phyloP scores from a whole-genome alignment of 352 stramenopile species.

The Phytopythium litorale region DNA sequence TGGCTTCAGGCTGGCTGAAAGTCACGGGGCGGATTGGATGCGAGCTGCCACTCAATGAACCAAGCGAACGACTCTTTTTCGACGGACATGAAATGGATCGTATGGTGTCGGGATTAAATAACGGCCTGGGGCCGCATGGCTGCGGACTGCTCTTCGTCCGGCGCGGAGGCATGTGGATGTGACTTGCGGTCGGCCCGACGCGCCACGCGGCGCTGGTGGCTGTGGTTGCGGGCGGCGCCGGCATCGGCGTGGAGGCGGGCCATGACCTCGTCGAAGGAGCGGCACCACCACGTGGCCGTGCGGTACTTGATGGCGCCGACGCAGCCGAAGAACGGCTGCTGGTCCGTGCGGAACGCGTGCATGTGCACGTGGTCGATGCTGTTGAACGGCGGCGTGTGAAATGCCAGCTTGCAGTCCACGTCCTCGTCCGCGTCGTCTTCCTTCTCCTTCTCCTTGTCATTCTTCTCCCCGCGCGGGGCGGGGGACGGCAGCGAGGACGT shows the following conservation, averaged over 20 bases:
- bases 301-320: slow-evolving; percentile 81
- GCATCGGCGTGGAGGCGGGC: slow-evolving; percentile 21
- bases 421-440: slow-evolving; percentile 17
- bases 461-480: neutral
- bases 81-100: too few species aligned
- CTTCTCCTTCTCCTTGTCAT: neutral
- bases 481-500: slow-evolving; percentile 6
- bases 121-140: neutral
- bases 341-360: slow-evolving; percentile 71
- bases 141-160: neutral
- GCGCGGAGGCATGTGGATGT: neutral
- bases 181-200: neutral
- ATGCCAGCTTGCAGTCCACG: slow-evolving; percentile 70
- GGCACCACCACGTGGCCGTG: slow-evolving; percentile 86
- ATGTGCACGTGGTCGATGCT: slow-evolving; percentile 90
- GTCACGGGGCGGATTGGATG: too few species aligned
- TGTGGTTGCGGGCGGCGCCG: neutral
- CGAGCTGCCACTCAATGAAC: too few species aligned
- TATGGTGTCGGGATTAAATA: neutral
- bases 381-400: slow-evolving; percentile 86
- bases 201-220: neutral
- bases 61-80: too few species aligned
- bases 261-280: slow-evolving; percentile 74
- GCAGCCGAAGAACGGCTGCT: slow-evolving; percentile 52
- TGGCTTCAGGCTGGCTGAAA: too few species aligned